These are phyloP conservation scores for Botrytis squamosa DNA, from an alignment of 2,329 filamentous ascomycete species.

Conservation along the genomic window DNA sequence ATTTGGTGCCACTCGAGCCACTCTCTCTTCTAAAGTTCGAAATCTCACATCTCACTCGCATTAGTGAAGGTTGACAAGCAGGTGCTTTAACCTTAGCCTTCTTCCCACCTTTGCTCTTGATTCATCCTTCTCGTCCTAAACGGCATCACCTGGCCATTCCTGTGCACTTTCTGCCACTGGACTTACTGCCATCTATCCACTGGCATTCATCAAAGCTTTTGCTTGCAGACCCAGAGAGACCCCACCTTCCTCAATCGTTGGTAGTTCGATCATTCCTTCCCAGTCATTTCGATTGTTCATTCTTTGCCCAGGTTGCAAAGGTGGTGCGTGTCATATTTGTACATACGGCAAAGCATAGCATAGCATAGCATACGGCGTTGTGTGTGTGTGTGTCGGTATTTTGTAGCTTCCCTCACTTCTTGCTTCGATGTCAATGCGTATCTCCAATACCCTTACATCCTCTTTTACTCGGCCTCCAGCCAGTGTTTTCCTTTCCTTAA, in stretches of 20 bases:
- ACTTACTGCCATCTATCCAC: not conserved
- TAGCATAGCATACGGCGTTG: not conserved
- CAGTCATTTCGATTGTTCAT: slow-evolving; percentile 1
- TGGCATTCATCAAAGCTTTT: not conserved
- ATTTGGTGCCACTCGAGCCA: not conserved
- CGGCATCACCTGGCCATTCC: not conserved
- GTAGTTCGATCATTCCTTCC: slow-evolving; percentile 21
- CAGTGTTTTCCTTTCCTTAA: slow-evolving; percentile 26
- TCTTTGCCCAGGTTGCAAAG: slow-evolving; percentile 7
- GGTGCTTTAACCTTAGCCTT: not conserved
- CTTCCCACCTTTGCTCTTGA: not conserved
- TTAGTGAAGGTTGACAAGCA: not conserved
- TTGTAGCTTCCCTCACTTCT: slow-evolving; percentile 3
- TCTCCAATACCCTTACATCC: slow-evolving; percentile 32
- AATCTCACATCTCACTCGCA: slow-evolving; percentile 2
- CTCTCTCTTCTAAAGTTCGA: not conserved
- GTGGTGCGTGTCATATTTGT: slow-evolving; percentile 11
- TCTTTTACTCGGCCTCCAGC: slow-evolving; percentile 31
- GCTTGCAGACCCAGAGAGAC: not conserved
- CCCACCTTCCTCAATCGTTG: slow-evolving; percentile 16
- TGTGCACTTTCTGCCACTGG: not conserved
- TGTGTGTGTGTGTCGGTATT: not conserved
- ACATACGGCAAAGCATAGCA: not conserved
- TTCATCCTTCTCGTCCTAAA: not conserved
- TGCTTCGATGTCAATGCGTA: slow-evolving; percentile 34